These are phyloP conservation scores for Picochlorum sp. DNA, from an alignment of 139 green algal genomes.

Conservation along the genomic window DNA sequence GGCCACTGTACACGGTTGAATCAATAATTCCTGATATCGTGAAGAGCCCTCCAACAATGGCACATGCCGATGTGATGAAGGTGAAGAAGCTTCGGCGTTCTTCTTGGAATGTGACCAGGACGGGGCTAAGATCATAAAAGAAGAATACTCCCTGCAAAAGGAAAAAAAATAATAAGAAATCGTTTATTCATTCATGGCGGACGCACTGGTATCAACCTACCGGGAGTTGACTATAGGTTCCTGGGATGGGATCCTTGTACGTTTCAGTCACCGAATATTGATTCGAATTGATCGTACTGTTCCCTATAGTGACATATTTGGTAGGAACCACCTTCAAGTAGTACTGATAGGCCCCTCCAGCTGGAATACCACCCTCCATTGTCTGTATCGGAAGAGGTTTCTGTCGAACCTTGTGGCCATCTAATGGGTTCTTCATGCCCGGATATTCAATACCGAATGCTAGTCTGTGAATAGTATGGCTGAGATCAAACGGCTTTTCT, in stretches of 20 bases:
- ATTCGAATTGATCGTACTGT: constrained; percentile 70
- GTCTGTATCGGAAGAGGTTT: neutral
- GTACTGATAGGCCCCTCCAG: constrained; percentile 88
- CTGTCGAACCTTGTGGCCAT: constrained; percentile 33
- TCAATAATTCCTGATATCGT: constrained; percentile 94
- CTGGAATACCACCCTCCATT: constrained; percentile 1
- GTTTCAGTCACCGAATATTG: constrained; percentile 97
- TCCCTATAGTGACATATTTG: constrained; percentile 57
- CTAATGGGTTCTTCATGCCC: constrained; percentile 77
- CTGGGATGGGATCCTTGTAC: constrained; percentile 50
- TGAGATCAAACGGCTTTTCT: constrained; percentile 62
- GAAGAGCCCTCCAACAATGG: constrained; percentile 96
- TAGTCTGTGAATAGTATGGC: constrained; percentile 75
- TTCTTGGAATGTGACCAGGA: constrained; percentile 81
- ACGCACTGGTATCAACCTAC: neutral
- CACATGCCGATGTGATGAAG: constrained; percentile 90
- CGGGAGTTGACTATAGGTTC: neutral
- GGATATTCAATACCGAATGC: constrained; percentile 68
- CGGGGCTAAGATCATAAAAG: constrained; percentile 96
- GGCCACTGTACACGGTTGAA: constrained; percentile 72
- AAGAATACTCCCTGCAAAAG: constrained; percentile 89
- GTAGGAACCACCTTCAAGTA: constrained; percentile 97
- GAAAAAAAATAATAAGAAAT: constrained; percentile 12
- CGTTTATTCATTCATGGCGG: too few relatives aligned
- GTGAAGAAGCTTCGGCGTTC: constrained; percentile 66